Conservation (phyloP, 371 early-diverging fungal species). For the Mortierella sp. region DNA sequence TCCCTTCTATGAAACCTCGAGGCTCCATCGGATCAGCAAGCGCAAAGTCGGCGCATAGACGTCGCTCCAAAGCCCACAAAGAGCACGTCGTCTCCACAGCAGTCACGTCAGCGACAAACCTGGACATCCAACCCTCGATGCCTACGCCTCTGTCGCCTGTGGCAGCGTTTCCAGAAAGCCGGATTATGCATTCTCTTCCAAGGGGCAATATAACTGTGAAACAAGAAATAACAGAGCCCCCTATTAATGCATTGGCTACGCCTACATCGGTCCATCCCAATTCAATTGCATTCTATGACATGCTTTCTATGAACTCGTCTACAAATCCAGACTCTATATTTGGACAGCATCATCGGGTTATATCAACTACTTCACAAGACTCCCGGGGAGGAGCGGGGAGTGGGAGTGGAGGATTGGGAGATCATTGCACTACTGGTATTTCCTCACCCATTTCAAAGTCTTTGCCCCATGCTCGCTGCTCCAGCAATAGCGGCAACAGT, state of each 20-base stretch:
- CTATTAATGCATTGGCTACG: background rate
- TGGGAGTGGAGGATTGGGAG: conserved; percentile 1
- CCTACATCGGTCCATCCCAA: background rate
- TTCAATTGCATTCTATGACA: conserved; percentile 2
- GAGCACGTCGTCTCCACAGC: background rate
- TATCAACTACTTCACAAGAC: conserved; percentile 19
- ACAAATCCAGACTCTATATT: background rate
- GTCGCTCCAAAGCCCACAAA: conserved; percentile 17
- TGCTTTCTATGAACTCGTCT: conserved; percentile 6
- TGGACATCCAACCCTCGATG: conserved; percentile 3
- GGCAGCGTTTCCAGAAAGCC: conserved; percentile 9
- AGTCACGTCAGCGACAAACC: background rate
- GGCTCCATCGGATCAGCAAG: background rate
- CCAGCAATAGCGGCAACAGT: conserved; percentile 15
- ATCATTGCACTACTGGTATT: background rate
- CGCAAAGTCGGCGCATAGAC: background rate
- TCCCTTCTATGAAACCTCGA: background rate
- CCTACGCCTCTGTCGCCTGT: conserved; percentile 24
- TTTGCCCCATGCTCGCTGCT: conserved; percentile 6
- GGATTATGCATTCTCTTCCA: background rate
- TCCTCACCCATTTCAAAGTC: conserved; percentile 18
- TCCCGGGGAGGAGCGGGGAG: conserved; percentile 1
- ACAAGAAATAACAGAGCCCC: background rate
- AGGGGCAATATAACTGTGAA: conserved; percentile 9
- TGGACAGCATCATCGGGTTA: conserved; percentile 12